Conservation (phyloP, 371 early-diverging fungal species). For the Circinella umbellata region DNA sequence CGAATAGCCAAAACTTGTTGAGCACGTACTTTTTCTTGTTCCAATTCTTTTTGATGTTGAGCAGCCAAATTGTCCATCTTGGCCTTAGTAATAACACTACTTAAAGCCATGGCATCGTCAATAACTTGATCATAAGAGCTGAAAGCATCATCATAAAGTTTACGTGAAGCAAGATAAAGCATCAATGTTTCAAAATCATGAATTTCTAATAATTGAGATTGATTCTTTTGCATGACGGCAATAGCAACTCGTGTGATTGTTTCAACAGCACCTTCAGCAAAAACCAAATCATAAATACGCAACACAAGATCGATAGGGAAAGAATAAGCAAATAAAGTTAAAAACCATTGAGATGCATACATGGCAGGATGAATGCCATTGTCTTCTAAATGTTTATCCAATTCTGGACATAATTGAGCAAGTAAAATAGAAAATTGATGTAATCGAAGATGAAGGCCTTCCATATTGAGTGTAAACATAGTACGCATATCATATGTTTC, state of each 20-base stretch:
- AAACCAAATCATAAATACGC: conserved; percentile 89
- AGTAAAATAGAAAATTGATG: conserved; percentile 90
- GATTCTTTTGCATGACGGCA: conserved; percentile 85
- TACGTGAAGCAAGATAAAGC: conserved; percentile 76
- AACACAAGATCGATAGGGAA: conserved; percentile 89
- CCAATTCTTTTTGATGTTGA: conserved; percentile 59
- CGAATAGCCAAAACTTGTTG: conserved; percentile 57
- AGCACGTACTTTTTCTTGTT: conserved; percentile 59
- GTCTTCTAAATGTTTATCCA: conserved; percentile 73
- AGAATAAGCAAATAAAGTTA: conserved; percentile 94
- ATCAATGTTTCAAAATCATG: conserved; percentile 87
- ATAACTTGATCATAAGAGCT: conserved; percentile 73
- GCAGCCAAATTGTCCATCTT: conserved; percentile 77
- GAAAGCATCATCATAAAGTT: conserved; percentile 78
- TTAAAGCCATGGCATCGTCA: conserved; percentile 75
- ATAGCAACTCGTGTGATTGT: conserved; percentile 88
- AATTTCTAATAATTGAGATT: conserved; percentile 69
- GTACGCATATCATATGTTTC: conserved; percentile 82
- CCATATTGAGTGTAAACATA: conserved; percentile 88
- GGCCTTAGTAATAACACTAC: conserved; percentile 66
- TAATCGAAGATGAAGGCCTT: conserved; percentile 82
- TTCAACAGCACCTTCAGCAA: conserved; percentile 87
- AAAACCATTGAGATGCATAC: conserved; percentile 95
- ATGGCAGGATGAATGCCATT: conserved; percentile 84
- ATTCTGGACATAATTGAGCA: conserved; percentile 76